Evolutionary conservation across 73 alveolate species (phyloP).

Genomic region (Urostyla sp.): DNA sequence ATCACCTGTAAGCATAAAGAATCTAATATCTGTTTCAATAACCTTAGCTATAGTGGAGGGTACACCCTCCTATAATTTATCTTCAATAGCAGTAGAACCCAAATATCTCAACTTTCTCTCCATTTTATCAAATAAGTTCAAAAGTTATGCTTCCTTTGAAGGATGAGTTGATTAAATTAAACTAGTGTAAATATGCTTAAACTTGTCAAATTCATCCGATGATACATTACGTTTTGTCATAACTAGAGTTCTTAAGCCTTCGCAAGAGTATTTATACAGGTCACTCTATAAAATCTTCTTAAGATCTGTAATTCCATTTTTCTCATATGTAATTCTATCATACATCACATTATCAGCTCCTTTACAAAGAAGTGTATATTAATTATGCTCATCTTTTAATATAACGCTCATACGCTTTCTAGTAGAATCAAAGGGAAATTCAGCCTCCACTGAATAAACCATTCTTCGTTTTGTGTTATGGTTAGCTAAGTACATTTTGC

Average conservation of each 20-base stretch:
- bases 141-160: not conserved
- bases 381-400: slow-evolving; percentile 57
- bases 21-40: slow-evolving; percentile 81
- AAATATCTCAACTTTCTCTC: slow-evolving; percentile 44
- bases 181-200: not conserved
- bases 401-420: slow-evolving; percentile 84
- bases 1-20: slow-evolving; percentile 94
- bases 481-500: slow-evolving; percentile 60
- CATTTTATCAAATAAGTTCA: slow-evolving; percentile 24
- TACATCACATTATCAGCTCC: slow-evolving; percentile 95
- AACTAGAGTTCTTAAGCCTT: slow-evolving; percentile 66
- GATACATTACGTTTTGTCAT: slow-evolving; percentile 34
- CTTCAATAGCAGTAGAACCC: slow-evolving; percentile 88
- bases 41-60: slow-evolving; percentile 85
- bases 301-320: slow-evolving; percentile 12
- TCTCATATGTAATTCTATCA: slow-evolving; percentile 54
- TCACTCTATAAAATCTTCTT: not conserved
- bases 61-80: slow-evolving; percentile 93
- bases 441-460: slow-evolving; percentile 63
- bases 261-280: slow-evolving; percentile 36
- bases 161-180: not conserved
- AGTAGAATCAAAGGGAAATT: slow-evolving; percentile 76
- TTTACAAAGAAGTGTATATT: slow-evolving; percentile 77
- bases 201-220: slow-evolving; percentile 12
- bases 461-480: slow-evolving; percentile 37